Base-by-base conservation (phyloP, 2,329 filamentous ascomycete genomes). In the Pezicula neosporulosa region DNA sequence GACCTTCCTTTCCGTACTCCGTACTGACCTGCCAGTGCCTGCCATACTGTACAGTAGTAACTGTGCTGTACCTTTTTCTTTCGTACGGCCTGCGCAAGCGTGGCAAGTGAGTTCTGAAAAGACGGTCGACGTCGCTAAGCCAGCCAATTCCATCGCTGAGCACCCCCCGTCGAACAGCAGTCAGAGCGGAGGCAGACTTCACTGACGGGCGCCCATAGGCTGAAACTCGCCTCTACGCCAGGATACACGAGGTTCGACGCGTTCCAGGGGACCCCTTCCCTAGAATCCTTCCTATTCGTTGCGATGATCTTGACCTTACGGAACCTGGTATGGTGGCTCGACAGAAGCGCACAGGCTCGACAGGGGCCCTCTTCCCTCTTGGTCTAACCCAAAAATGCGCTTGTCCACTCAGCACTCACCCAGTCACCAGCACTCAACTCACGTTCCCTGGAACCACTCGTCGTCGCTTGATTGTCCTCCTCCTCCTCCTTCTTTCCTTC, bases 401-500 rank as follows among this genome's bases (percentile, higher is more conserved):
- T 33, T 33, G 30, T 10, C 30, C 30, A 33, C 30, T 33, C 30
- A 10, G 8, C 41, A 35, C 30, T 21, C 35, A 38, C 38, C 46
- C 35, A 27, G 21, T 18, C 47, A 13, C 37, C 4, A 19, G 18
- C 44, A 24, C 27, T 10, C 43, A 37, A n/a, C 28, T n/a, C 49
- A 28, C 49, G 36, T n/a, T 38, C 30, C 45, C 45, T 35, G 21
- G 21, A 46, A 19, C 44, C 33, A 36, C 44, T 18, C 15, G 12
- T 35, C 36, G 30, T 38, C 42, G 36, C 27, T 28, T 27, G 10
- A 28, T 41, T 48, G 39, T 37, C 36, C 49, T 50, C 50, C 44
- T 37, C 36, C 49, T 50, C 50, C 42, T 44, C 47, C 49, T 48
- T 52, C 56, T 52, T 52, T 50, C 44, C 38, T 53, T 56, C 52